Evolutionary conservation across 139 green algal species (phyloP).

Genomic region (Spirogloea muscicola): DNA sequence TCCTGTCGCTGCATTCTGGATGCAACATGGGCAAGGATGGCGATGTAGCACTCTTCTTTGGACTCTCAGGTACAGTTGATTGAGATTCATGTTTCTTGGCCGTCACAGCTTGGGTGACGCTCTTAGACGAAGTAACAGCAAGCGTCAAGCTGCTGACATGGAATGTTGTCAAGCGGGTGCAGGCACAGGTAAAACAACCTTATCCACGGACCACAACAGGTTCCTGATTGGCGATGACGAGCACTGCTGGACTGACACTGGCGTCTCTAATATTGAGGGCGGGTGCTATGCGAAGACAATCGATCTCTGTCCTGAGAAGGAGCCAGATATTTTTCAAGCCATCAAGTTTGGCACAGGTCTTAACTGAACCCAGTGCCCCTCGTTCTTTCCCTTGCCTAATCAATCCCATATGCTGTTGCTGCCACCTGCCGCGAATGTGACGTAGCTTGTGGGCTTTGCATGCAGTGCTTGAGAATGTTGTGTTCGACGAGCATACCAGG

Average conservation of each 20-base stretch:
- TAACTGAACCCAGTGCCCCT: too few species aligned
- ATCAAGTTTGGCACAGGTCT: slow-evolving; percentile 75
- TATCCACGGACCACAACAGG: slow-evolving; percentile 67
- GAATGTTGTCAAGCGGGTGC: too few species aligned
- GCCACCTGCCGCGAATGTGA: too few species aligned
- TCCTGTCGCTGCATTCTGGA: slow-evolving; percentile 80
- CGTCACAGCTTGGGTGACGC: too few species aligned
- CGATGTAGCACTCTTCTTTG: slow-evolving; percentile 57
- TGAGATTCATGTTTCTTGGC: too few species aligned
- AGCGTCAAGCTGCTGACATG: too few species aligned
- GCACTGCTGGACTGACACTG: slow-evolving; percentile 83
- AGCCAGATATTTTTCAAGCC: slow-evolving; percentile 88
- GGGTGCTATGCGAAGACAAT: slow-evolving; percentile 96
- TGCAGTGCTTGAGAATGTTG: slow-evolving; percentile 89
- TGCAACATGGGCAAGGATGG: slow-evolving; percentile 65
- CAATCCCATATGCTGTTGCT: too few species aligned
- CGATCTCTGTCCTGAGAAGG: slow-evolving; percentile 63
- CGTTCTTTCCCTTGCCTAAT: too few species aligned
- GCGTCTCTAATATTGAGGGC: slow-evolving; percentile 93
- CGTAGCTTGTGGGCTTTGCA: too few species aligned
- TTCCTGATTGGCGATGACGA: slow-evolving; percentile 89
- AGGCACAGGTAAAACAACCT: slow-evolving; percentile 59
- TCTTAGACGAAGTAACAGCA: too few species aligned
- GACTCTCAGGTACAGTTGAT: slow-evolving; percentile 22
- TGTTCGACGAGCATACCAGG: slow-evolving; percentile 60